Conservation (phyloP, 2,329 filamentous ascomycete species). For the Fusarium pseudonygamai region DNA sequence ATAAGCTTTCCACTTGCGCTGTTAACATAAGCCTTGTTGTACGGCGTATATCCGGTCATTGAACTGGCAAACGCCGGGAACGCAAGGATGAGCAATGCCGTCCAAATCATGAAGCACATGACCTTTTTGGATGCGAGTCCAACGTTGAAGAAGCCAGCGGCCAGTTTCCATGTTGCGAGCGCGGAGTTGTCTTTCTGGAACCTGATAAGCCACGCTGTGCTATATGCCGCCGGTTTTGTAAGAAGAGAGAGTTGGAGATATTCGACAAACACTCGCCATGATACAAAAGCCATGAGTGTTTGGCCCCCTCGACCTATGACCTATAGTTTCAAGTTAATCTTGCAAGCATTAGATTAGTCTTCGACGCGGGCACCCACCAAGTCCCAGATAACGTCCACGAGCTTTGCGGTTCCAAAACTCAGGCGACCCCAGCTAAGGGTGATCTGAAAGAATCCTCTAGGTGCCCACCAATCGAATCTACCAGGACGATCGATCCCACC, state of each 20-base stretch:
- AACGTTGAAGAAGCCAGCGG: neutral
- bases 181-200: neutral
- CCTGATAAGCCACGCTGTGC: neutral
- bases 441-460: constrained; percentile 2
- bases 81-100: neutral
- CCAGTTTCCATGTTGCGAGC: rapidly evolving
- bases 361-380: neutral
- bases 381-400: constrained; percentile 16
- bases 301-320: constrained; percentile 12
- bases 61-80: constrained; percentile 8
- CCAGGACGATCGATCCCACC: rapidly evolving
- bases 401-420: neutral
- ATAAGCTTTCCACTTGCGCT: rapidly evolving
- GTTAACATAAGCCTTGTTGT: neutral
- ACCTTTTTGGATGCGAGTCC: neutral
- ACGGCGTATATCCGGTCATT: constrained; percentile 18
- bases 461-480: neutral
- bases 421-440: neutral
- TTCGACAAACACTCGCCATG: constrained; percentile 14
- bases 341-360: too few species aligned
- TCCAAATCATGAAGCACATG: neutral
- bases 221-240: neutral
- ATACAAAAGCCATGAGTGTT: neutral
- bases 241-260: constrained; percentile 7
- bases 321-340: neutral